Percentiles rank a stretch among this genome's conserved stretches.
Conservation (phyloP, 306 rosid species). For the Crotalaria pallida region DNA sequence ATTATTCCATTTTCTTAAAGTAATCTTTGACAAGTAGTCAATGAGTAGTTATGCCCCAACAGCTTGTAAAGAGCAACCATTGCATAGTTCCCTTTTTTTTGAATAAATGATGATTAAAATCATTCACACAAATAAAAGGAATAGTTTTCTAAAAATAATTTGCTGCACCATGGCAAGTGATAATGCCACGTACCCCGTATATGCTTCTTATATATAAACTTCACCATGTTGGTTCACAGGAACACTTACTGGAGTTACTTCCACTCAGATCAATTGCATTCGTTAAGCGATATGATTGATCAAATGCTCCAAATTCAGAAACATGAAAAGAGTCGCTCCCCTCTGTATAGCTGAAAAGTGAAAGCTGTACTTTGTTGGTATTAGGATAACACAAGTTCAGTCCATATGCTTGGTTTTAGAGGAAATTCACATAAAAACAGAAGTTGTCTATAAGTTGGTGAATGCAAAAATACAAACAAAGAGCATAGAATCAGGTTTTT, state of each 20-base stretch:
- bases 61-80: background rate
- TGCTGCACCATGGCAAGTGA: background rate
- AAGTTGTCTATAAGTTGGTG: background rate
- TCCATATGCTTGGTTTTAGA: background rate
- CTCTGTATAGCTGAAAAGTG: slow-evolving; percentile 45
- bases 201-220: slow-evolving; percentile 8
- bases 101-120: background rate
- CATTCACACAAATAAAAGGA: background rate
- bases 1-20: background rate
- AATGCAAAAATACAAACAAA: background rate
- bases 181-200: background rate
- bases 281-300: slow-evolving; percentile 32
- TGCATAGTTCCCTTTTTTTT: background rate
- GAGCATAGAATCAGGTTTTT: background rate
- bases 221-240: background rate
- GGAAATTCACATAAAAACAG: background rate
- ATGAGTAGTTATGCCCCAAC: background rate
- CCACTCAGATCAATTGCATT: slow-evolving; percentile 33
- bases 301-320: slow-evolving; percentile 45
- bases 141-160: background rate
- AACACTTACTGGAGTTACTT: slow-evolving; percentile 49
- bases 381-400: background rate
- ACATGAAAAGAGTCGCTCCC: slow-evolving; percentile 37
- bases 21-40: slow-evolving; percentile 1
- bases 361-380: slow-evolving; percentile 11